Evolutionary conservation across 2,329 filamentous ascomycete genomes (phyloP).

Genomic region (Exophiala xenobiotica): DNA sequence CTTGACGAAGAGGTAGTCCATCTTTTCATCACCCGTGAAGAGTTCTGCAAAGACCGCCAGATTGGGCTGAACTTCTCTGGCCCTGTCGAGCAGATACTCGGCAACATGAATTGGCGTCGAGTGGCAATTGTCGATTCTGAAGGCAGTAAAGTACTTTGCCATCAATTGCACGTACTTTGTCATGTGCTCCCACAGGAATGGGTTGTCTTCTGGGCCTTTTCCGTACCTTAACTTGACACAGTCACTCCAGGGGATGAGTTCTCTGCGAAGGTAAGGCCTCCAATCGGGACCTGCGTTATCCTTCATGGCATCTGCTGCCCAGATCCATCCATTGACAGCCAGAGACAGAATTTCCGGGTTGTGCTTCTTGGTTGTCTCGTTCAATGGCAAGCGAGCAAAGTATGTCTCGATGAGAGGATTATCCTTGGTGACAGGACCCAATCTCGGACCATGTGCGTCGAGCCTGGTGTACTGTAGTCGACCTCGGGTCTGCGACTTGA

Average conservation of each 20-base stretch:
- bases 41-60: slow-evolving; percentile 91
- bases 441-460: slow-evolving; percentile 86
- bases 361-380: slow-evolving; percentile 74
- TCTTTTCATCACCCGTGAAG: slow-evolving; percentile 92
- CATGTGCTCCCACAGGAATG: slow-evolving; percentile 96
- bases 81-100: slow-evolving; percentile 91
- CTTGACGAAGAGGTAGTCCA: slow-evolving; percentile 94
- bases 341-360: slow-evolving; percentile 74
- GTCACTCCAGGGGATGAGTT: slow-evolving; percentile 98
- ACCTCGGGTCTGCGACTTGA: slow-evolving; percentile 88
- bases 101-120: slow-evolving; percentile 93
- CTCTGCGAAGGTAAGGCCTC: slow-evolving; percentile 87
- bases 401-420: slow-evolving; percentile 90
- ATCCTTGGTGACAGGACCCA: slow-evolving; percentile 72
- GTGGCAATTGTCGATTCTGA: slow-evolving; percentile 97
- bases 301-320: slow-evolving; percentile 90
- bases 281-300: slow-evolving; percentile 91
- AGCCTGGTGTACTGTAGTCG: slow-evolving; percentile 91
- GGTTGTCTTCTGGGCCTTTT: slow-evolving; percentile 74
- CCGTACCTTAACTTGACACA: slow-evolving; percentile 97
- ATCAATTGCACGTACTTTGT: slow-evolving; percentile 85
- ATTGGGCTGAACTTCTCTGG: slow-evolving; percentile 81
- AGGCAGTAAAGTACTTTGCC: slow-evolving; percentile 91
- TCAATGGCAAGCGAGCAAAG: slow-evolving; percentile 83
- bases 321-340: slow-evolving; percentile 98